These are phyloP conservation scores for Rosa hybrid DNA, from an alignment of 331 rosid species.

Conservation along the genomic window DNA sequence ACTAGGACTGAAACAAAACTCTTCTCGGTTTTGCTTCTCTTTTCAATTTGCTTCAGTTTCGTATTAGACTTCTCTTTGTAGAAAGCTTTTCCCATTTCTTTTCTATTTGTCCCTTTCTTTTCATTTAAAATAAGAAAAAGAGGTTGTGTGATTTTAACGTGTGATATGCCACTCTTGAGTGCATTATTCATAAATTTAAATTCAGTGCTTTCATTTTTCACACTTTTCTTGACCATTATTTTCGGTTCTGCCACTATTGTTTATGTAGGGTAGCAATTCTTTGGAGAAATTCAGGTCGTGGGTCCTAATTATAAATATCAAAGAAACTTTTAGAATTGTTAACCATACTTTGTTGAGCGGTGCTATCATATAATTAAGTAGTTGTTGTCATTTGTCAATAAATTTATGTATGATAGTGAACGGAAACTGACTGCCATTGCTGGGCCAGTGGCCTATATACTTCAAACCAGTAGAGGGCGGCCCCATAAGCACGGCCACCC, in stretches of 20 bases:
- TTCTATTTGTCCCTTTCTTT: background rate
- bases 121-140: background rate
- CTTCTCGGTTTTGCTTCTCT: background rate
- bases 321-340: background rate
- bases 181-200: background rate
- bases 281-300: background rate
- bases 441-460: background rate
- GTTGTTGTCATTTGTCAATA: background rate
- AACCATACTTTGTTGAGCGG: background rate
- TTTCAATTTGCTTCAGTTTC: background rate
- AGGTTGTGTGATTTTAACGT: background rate
- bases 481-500: background rate
- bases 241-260: background rate
- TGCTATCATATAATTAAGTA: background rate
- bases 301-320: background rate
- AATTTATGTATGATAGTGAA: background rate
- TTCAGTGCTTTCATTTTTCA: background rate
- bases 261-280: background rate
- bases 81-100: background rate
- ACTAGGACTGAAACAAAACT: background rate
- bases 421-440: background rate
- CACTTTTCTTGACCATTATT: background rate
- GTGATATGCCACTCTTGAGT: background rate
- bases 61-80: background rate
- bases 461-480: background rate